Evolutionary conservation across 768 basidiomycete species (phyloP).

Genomic region (Sporobolomyces phaffii): DNA sequence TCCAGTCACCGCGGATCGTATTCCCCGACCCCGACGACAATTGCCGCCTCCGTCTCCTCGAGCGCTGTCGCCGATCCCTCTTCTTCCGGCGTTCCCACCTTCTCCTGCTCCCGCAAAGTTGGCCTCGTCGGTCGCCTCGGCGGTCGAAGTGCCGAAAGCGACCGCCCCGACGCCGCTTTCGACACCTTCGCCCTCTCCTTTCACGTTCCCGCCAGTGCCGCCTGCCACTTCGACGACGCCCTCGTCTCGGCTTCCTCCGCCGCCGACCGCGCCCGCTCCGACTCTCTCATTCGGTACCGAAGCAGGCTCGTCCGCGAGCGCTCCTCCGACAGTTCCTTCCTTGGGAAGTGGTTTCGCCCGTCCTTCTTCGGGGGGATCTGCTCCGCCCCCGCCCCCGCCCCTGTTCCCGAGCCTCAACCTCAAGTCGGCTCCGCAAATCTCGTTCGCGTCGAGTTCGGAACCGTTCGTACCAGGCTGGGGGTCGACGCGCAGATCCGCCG

Average conservation of each 20-base stretch:
- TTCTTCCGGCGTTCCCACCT: background rate
- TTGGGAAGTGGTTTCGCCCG: too few relatives aligned
- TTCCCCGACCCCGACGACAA: conserved; percentile 26
- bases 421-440: conserved; percentile 6
- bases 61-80: background rate
- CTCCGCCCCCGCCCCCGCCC: too few relatives aligned
- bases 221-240: background rate
- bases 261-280: background rate
- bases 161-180: background rate
- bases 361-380: too few relatives aligned
- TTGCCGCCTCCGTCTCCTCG: conserved; percentile 9
- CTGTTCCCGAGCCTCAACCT: conserved; percentile 4
- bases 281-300: background rate
- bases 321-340: too few relatives aligned
- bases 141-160: background rate
- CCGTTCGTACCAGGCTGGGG: too few relatives aligned
- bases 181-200: background rate
- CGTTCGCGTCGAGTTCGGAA: conserved; percentile 10
- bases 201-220: background rate
- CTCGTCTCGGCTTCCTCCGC: background rate
- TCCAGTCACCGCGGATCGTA: conserved; percentile 26
- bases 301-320: background rate
- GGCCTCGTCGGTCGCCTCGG: background rate
- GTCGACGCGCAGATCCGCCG: conserved; percentile 14
- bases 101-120: background rate